Evolutionary conservation across 257 asterid species (phyloP).

Genomic region (Coffea canephora): DNA sequence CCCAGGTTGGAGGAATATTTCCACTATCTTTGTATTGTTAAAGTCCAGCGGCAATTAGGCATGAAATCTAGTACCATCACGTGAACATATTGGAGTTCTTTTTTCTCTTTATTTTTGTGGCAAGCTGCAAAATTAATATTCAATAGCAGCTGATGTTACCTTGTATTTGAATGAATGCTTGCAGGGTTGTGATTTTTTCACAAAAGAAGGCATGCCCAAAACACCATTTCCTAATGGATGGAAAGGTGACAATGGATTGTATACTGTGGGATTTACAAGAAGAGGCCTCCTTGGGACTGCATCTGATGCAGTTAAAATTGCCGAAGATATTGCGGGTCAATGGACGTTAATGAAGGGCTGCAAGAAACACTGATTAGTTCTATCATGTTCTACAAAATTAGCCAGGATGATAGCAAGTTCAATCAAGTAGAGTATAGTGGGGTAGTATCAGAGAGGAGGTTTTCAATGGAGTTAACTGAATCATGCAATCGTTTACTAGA

Average conservation of each 20-base stretch:
- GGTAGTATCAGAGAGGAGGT: conserved; percentile 1
- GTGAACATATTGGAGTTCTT: conserved; percentile 6
- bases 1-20: background rate
- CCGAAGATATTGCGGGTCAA: conserved; percentile 50
- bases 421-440: background rate
- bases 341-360: conserved; percentile 44
- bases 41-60: conserved; percentile 7
- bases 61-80: conserved; percentile 15
- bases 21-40: background rate
- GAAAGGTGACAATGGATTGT: conserved; percentile 83
- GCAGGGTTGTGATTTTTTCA: conserved; percentile 70
- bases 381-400: conserved; percentile 3
- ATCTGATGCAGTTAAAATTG: conserved; percentile 66
- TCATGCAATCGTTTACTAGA: conserved; percentile 7
- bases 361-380: conserved; percentile 11
- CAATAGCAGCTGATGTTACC: background rate
- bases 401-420: background rate
- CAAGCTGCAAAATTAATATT: background rate
- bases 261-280: conserved; percentile 83
- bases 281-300: conserved; percentile 81
- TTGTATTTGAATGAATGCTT: background rate
- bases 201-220: conserved; percentile 77
- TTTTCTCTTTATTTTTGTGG: background rate
- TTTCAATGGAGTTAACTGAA: background rate
- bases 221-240: conserved; percentile 79